Evolutionary conservation across 2,329 filamentous ascomycete genomes (phyloP), one percentile per base, ranked within the genome.

Genomic region (Ceratocystis alfenasii): DNA sequence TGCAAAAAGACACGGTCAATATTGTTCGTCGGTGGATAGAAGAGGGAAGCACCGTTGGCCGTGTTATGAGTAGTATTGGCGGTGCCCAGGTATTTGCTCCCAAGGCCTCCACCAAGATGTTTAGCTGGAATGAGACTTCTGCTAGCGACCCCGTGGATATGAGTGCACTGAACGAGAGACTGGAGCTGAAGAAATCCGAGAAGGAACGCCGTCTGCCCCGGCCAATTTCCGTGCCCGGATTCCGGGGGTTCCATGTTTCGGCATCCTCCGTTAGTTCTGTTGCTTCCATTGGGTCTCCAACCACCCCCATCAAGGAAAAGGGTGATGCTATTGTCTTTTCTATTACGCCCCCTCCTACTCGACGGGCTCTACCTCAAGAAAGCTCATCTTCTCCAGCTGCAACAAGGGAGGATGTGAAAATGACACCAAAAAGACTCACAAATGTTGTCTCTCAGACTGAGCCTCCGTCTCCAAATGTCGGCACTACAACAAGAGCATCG

Each of bases 11-110:
- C 7, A 82, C 80, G 0, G 77, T 84, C 67, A 78, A 80, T 66
- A 83, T 83, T 50, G 84, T 87, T 20, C 78, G 81, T 30, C 78
- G 83, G 30, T 88, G 85, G 85, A 84, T 87, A 78, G 82, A 86
- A 69, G 81, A 87, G 70, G 84, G 79, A 41, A 67, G 66, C 20
- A 59, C 63, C 6, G 53, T 63, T 12, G 60, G 66, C 12, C 48
- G 60, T n/a, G 72, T 74, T 5, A 72, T 74, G 28, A 70, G 75
- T 2, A 75, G 76, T 0, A 74, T 76, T 60, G 74, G 77, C 17
- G 71, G 71, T 0, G 75, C 74, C 1, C 72, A 72, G 20, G 76
- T 78, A 20, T 77, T 76, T 66, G 78, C 82, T 69, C 87, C 87
- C 72, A 82, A 84, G 57, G 70, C 70, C 60, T 69, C 71, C 2